Evolutionary conservation across 495 filamentous ascomycete species (phyloP), one percentile per base, ranked within the genome.

Genomic region (Aspergillus diversus): DNA sequence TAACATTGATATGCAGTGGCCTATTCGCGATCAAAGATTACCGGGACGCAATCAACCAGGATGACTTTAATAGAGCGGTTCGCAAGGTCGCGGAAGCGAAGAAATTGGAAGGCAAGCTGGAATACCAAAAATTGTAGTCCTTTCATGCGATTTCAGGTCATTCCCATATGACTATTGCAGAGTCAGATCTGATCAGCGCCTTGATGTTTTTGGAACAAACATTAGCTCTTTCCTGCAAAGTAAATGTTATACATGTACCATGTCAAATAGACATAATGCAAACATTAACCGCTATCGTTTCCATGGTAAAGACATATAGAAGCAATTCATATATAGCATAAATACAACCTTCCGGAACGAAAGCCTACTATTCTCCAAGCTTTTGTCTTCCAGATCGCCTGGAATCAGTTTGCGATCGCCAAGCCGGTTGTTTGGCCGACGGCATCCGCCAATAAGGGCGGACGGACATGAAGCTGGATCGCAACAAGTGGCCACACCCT

Each of bases 61-160:
- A 99, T 69, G 96, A 99, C 73, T 97, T 98, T 87, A 97, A 97
- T 82, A 96, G 96, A 78, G 95, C 96, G 7, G 96, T 98, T 52
- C 87, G 96, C 57, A 98, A 98, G 84, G 88, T 99, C 66, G 92
- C 90, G 15, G 96, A 99, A 77, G 84, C 92, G 37, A 99, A 99
- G 91, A 99, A 99, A 77, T 75, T 98, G 63, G 96, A 98, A 76
- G 96, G 95, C 78, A 96, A 96, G 80, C 82, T 97, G 54, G 95
- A 99, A 74, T 99, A 99, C 80, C 88, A 96, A 84, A 97, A 98
- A 82, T 80, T 99, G 78, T 99, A 89, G 80, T 72, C 65, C 66
- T 69, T 69, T 69, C n/a, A 55, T 49, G n/a, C 48, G 48, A 39
- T 39, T 33, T 56, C 7, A 52, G n/a, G 16, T 57, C 46, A 47